Percentiles rank a stretch among this genome's conserved stretches.
These are phyloP conservation scores for Periglandula ipomoeae DNA, from an alignment of 2,329 filamentous ascomycete genomes.

Conservation along the genomic window DNA sequence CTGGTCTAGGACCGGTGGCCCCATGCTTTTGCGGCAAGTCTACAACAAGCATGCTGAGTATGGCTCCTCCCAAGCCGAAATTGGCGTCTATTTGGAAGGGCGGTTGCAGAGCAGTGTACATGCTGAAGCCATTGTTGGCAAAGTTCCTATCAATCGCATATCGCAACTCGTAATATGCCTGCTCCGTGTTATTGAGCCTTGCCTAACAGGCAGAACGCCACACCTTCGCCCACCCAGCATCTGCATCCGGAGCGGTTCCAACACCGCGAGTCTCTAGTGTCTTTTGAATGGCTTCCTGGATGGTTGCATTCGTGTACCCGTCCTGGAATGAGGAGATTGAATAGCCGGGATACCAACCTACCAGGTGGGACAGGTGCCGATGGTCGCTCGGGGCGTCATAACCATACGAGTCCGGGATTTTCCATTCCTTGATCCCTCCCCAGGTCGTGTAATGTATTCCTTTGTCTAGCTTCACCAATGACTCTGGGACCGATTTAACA, in stretches of 20 bases:
- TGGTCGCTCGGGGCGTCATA: constrained; percentile 18
- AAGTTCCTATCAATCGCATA: constrained; percentile 41
- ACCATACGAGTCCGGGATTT: constrained; percentile 21
- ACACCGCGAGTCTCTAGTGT: no score
- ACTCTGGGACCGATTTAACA: no score
- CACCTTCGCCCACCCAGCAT: constrained; percentile 45
- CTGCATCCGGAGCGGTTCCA: constrained; percentile 30
- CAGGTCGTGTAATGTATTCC: constrained; percentile 20
- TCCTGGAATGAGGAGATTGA: no score
- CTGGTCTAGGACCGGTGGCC: no score
- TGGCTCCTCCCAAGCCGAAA: constrained; percentile 40
- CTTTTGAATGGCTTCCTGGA: no score
- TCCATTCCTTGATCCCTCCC: constrained; percentile 27
- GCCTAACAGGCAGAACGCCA: no score
- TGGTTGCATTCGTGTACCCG: no score
- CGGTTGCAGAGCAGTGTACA: constrained; percentile 35
- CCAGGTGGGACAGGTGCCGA: constrained; percentile 41
- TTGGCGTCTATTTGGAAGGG: constrained; percentile 54
- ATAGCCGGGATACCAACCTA: no score
- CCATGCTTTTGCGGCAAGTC: constrained; percentile 29
- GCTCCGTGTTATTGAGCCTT: constrained; percentile 41
- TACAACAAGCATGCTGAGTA: constrained; percentile 43
- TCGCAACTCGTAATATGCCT: constrained; percentile 39
- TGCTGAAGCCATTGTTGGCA: constrained; percentile 38
- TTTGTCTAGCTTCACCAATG: no score